phyloP scores from a whole-genome alignment of 1,284 basidiomycete species.

The Ceratobasidium sp. region DNA sequence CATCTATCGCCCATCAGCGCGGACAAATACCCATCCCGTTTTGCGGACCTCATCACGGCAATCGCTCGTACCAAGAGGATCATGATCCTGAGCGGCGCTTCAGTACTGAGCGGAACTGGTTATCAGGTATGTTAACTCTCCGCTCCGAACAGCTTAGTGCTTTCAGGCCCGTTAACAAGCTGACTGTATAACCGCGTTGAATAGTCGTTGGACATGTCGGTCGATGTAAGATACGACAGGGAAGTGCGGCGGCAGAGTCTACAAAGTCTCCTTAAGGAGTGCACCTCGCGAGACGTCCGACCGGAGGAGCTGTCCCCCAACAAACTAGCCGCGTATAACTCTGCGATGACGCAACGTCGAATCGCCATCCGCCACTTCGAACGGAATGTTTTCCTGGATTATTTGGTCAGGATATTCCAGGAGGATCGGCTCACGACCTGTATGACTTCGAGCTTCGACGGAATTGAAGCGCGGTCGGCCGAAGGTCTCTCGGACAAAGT shows the following conservation, averaged over 20 bases:
- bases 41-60: not conserved
- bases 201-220: not conserved
- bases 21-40: not conserved
- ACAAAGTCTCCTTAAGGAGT: not conserved
- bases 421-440: not conserved
- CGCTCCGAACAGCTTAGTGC: not conserved
- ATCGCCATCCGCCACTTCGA: not conserved
- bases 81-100: not conserved
- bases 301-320: not conserved
- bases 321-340: not conserved
- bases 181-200: not conserved
- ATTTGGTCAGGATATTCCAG: not conserved
- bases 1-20: not conserved
- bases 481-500: not conserved
- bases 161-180: not conserved
- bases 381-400: not conserved
- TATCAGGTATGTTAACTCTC: not conserved
- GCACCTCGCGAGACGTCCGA: not conserved
- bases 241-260: not conserved
- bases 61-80: not conserved
- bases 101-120: not conserved
- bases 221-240: not conserved
- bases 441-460: constrained; percentile 19
- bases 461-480: not conserved
- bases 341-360: not conserved